These are phyloP conservation scores for Cyberlindnera lachancei DNA, from an alignment of 805 yeast species.

Conservation along the genomic window DNA sequence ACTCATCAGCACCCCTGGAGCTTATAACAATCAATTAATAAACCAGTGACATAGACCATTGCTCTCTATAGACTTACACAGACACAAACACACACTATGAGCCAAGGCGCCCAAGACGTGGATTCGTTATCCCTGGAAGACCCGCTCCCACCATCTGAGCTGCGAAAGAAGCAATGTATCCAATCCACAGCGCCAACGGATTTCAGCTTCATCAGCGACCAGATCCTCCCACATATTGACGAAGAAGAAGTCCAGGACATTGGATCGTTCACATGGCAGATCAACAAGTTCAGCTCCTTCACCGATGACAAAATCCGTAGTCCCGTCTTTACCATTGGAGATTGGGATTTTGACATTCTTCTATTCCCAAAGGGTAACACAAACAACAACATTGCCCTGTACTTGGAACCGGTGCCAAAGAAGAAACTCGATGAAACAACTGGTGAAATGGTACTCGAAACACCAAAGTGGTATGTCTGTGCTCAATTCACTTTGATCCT, in stretches of 20 bases:
- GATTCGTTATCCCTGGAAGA: too few species aligned
- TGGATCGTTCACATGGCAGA: constrained; percentile 33
- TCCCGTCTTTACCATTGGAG: constrained; percentile 49
- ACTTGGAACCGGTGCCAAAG: constrained; percentile 61
- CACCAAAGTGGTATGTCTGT: constrained; percentile 74
- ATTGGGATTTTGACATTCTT: constrained; percentile 59
- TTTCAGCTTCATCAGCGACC: constrained; percentile 13
- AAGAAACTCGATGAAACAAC: constrained; percentile 21
- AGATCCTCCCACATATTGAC: constrained; percentile 18
- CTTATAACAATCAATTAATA: too few species aligned
- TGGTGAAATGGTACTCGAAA: constrained; percentile 24
- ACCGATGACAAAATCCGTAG: constrained; percentile 26
- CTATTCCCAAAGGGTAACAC: constrained; percentile 74
- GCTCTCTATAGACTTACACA: too few species aligned
- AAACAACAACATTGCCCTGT: constrained; percentile 56
- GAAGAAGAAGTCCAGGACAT: constrained; percentile 26
- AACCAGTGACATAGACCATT: too few species aligned
- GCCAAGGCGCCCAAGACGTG: too few species aligned
- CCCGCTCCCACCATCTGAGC: too few species aligned
- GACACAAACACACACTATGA: too few species aligned
- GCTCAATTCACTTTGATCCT: constrained; percentile 82
- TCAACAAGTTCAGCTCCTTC: constrained; percentile 23
- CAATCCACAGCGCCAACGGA: constrained; percentile 5
- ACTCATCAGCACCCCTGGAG: too few species aligned
- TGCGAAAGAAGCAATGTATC: constrained; percentile 6